Conservation (phyloP, 805 yeast species). For the Metschnikowia noctiluminum region DNA sequence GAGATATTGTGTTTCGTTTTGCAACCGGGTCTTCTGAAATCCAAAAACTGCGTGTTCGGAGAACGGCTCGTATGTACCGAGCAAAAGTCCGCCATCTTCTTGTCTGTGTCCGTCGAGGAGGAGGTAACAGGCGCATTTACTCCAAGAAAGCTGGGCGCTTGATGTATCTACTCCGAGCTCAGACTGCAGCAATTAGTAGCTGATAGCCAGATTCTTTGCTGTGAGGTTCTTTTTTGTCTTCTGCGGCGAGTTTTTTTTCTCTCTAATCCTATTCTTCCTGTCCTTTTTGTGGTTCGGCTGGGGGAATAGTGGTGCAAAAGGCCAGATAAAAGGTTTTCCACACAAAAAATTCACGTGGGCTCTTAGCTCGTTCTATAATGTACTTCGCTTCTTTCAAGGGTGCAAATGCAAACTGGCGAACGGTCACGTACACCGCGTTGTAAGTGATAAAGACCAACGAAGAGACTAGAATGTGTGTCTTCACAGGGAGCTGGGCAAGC, state of each 20-base stretch:
- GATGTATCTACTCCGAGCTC: no score
- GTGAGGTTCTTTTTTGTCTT: not conserved
- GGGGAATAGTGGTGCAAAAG: not conserved
- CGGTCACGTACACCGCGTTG: not conserved
- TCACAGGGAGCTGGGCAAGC: not conserved
- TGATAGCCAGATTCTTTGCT: no score
- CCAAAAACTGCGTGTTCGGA: not conserved
- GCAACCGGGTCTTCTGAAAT: not conserved
- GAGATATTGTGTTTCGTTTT: constrained; percentile 10
- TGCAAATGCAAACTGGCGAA: not conserved
- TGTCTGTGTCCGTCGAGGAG: constrained; percentile 15
- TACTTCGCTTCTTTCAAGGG: not conserved
- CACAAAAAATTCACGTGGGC: not conserved
- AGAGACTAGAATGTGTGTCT: not conserved
- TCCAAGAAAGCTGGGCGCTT: not conserved
- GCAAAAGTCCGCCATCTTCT: constrained; percentile 14
- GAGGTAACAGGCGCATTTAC: constrained; percentile 17
- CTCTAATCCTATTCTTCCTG: no score
- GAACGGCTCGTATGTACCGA: constrained; percentile 4
- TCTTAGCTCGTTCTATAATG: not conserved
- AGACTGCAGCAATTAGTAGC: no score
- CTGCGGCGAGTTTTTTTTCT: not conserved
- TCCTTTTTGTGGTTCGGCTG: not conserved
- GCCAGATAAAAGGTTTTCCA: not conserved
- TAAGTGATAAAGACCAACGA: not conserved